phyloP scores from a whole-genome alignment of 1,139 yeast genomes.

The Yamadazyma mexicana region DNA sequence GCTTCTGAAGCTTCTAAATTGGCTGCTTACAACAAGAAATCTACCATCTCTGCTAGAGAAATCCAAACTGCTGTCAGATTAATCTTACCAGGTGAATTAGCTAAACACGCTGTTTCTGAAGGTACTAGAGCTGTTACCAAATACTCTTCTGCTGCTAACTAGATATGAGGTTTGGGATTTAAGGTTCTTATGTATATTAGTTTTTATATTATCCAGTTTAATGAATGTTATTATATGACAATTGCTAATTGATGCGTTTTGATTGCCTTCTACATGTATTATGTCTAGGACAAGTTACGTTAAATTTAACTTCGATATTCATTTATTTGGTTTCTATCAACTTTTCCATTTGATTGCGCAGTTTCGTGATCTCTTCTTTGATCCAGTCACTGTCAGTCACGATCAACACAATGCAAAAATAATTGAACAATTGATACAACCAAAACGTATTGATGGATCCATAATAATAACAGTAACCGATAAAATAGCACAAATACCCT shows the following conservation, averaged over 20 bases:
- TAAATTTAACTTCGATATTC: no score
- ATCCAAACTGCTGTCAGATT: constrained; percentile 99
- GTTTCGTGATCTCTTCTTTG: not conserved
- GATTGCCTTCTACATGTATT: no score
- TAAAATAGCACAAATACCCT: constrained; percentile 39
- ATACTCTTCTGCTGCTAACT: constrained; percentile 83
- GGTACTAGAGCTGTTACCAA: constrained; percentile 99
- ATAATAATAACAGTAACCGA: constrained; percentile 56
- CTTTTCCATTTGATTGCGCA: not conserved
- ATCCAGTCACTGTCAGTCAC: constrained; percentile 7
- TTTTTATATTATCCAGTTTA: constrained; percentile 9
- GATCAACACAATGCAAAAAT: constrained; percentile 31
- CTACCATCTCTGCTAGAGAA: constrained; percentile 98
- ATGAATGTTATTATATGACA: constrained; percentile 16
- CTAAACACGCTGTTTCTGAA: constrained; percentile 98
- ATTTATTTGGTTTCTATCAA: no score
- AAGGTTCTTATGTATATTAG: constrained; percentile 14
- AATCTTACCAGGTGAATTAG: constrained; percentile 99
- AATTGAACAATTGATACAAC: constrained; percentile 66
- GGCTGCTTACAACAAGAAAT: constrained; percentile 99
- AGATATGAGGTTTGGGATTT: constrained; percentile 11
- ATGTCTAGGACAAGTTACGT: no score
- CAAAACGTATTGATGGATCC: constrained; percentile 72
- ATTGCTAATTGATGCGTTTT: no score
- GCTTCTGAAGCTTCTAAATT: constrained; percentile 98